Base-by-base conservation (phyloP, 2,329 filamentous ascomycete genomes). In the Colletotrichum sp. region DNA sequence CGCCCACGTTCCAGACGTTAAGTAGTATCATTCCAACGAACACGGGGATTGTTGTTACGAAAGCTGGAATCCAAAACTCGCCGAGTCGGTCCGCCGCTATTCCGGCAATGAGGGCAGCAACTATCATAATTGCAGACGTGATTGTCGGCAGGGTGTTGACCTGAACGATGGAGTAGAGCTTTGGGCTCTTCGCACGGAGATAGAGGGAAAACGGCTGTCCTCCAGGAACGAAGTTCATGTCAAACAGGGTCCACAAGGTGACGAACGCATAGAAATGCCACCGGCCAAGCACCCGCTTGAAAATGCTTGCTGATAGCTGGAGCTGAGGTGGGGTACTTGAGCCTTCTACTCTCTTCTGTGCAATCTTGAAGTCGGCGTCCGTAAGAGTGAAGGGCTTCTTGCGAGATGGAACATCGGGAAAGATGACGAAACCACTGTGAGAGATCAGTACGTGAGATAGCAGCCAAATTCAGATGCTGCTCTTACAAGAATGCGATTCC, bases 181-280 rank as follows among this genome's bases (percentile, higher is more conserved):
- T 3, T 10, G 68, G 72, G 5, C 56, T 61, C 28, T 84, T 81
- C 24, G 83, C 83, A 73, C 83, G 85, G 52, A 86, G 80, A 68
- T 86, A 86, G 3, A 86, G 78, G 8, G 80, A 83, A 76, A 86
- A 86, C 0, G 84, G 83, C 28, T 81, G 78, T 1, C 79, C 80
- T 7, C 79, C 78, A 8, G 82, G 80, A 9, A 81, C 76, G 56
- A 83, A 81, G 66, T 84, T 85, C 70, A 84, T 81, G 62, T 86
- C 82, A 69, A 85, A 78, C 43, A 86, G 75, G 7, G 79, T 79
- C 84, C 83, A 86, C 28, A 84, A 80, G 1, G 79, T 24, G 6
- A 85, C 83, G 62, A 85, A 84, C 12, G 81, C 75, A 69, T 85
- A 85, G 76, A 81, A 84, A 74, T 85, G 84, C 84, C 84, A 85